A percentile compares a stretch with the other conserved stretches of the same genome.
Conservation (phyloP, 2,329 filamentous ascomycete genomes). For the Arthrobotrys sphaeroides region DNA sequence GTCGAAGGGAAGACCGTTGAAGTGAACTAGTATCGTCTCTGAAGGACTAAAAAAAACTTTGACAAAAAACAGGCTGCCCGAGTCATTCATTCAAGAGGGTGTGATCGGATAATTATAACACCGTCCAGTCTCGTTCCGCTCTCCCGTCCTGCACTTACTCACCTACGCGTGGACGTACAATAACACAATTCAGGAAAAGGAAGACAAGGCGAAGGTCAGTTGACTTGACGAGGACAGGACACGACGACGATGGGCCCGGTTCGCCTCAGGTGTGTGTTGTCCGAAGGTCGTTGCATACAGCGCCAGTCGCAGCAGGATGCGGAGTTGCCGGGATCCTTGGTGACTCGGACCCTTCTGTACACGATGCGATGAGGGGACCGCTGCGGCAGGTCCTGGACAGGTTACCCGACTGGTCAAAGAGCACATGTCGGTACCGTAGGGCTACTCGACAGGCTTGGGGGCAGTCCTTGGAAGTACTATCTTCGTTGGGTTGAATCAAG, state of each 20-base stretch:
- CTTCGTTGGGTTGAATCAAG: neutral
- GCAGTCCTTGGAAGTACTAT: no score
- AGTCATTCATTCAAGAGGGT: neutral
- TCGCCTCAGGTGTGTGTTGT: slow-evolving; percentile 46
- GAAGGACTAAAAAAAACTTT: neutral
- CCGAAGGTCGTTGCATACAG: slow-evolving; percentile 10
- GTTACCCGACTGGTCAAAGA: neutral
- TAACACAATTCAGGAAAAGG: neutral
- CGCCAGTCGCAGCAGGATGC: neutral
- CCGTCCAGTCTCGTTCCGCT: neutral
- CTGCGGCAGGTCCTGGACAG: neutral
- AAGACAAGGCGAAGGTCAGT: slow-evolving; percentile 26
- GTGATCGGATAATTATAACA: slow-evolving; percentile 27
- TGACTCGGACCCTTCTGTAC: neutral
- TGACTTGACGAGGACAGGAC: slow-evolving; percentile 30
- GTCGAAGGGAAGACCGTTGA: no score
- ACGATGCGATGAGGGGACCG: slow-evolving; percentile 8
- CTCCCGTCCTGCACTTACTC: no score
- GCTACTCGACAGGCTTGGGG: no score
- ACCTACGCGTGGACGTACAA: neutral
- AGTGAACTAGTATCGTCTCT: no score
- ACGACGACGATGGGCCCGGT: neutral
- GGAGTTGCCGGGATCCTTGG: slow-evolving; percentile 15
- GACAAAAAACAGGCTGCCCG: neutral
- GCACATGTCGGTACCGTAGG: slow-evolving; percentile 1